phyloP scores from a whole-genome alignment of 2,329 filamentous ascomycete genomes.

The Pochonia chlamydosporia region DNA sequence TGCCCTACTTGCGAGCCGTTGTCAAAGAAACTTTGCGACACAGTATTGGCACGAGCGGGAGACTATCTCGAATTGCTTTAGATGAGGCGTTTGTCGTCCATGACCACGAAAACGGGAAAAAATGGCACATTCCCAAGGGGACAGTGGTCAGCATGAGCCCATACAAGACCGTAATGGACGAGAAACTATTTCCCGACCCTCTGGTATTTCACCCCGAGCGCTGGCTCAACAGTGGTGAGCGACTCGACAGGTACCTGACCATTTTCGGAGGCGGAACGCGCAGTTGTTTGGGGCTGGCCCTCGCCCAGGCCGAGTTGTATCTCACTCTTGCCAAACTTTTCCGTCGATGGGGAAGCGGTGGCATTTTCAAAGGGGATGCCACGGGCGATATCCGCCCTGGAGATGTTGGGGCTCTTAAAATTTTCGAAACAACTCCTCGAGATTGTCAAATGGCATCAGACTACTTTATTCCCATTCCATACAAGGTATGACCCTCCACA shows the following conservation, averaged over 20 bases:
- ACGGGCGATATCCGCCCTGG: slow-evolving; percentile 26
- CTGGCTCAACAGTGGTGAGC: slow-evolving; percentile 25
- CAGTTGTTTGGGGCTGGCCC: slow-evolving; percentile 29
- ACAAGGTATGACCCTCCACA: slow-evolving; percentile 21
- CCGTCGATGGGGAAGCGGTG: slow-evolving; percentile 29
- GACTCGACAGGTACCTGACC: slow-evolving; percentile 26
- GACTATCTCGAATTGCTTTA: slow-evolving; percentile 42
- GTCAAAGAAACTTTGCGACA: slow-evolving; percentile 46
- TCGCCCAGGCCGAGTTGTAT: slow-evolving; percentile 33
- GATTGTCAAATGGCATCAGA: slow-evolving; percentile 31
- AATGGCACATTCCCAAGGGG: slow-evolving; percentile 26
- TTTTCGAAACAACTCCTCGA: slow-evolving; percentile 27
- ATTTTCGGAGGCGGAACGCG: slow-evolving; percentile 30
- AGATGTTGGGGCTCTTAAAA: slow-evolving; percentile 26
- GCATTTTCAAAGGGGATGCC: slow-evolving; percentile 21
- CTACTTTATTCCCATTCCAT: slow-evolving; percentile 33
- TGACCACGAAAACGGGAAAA: slow-evolving; percentile 20
- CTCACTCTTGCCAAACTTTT: slow-evolving; percentile 31
- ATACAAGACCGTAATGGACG: slow-evolving; percentile 28
- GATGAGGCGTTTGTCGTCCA: slow-evolving; percentile 23
- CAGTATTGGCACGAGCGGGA: slow-evolving; percentile 40
- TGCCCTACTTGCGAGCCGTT: slow-evolving; percentile 43
- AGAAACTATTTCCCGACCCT: slow-evolving; percentile 25
- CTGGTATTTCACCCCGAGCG: slow-evolving; percentile 28
- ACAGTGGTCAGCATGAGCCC: slow-evolving; percentile 32